Evolutionary conservation across 2,329 filamentous ascomycete species (phyloP).

Genomic region (Neonectria hederae): DNA sequence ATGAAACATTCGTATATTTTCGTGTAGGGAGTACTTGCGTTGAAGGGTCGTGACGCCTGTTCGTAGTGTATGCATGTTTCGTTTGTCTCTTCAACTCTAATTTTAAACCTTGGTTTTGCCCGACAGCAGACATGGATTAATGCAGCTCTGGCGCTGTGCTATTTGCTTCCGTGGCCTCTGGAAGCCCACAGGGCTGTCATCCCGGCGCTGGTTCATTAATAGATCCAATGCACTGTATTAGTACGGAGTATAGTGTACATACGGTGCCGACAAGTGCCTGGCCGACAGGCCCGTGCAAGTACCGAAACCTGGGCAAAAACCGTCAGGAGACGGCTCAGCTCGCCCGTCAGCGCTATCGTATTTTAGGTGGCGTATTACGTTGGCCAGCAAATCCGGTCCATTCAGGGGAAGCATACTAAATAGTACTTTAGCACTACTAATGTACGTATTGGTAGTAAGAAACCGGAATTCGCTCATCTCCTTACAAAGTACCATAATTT

Average conservation of each 20-base stretch:
- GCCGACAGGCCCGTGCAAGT: not conserved
- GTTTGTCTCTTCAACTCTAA: conserved; percentile 9
- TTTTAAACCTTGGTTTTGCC: conserved; percentile 6
- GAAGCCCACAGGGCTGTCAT: conserved; percentile 3
- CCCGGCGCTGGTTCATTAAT: not conserved
- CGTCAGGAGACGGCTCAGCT: not conserved
- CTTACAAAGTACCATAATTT: not conserved
- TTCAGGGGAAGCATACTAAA: conserved; percentile 1
- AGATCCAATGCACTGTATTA: not conserved
- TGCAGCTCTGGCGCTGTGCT: not conserved
- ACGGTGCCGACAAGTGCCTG: not conserved
- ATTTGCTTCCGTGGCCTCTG: not conserved
- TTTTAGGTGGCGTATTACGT: not conserved
- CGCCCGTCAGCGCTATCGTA: not conserved
- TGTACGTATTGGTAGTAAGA: not conserved
- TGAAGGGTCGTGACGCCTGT: not conserved
- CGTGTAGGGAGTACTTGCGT: not conserved
- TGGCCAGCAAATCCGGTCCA: not conserved
- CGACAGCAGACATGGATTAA: not conserved
- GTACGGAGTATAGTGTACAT: not conserved
- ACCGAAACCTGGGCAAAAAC: conserved; percentile 6
- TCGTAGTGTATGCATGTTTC: not conserved
- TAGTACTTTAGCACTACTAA: not conserved
- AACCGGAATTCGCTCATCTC: not conserved
- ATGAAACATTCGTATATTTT: not conserved